A percentile compares a stretch with the other conserved stretches of the same genome.
These are phyloP conservation scores for Stemphylium lycopersici DNA, from an alignment of 2,329 filamentous ascomycete species.

Conservation along the genomic window DNA sequence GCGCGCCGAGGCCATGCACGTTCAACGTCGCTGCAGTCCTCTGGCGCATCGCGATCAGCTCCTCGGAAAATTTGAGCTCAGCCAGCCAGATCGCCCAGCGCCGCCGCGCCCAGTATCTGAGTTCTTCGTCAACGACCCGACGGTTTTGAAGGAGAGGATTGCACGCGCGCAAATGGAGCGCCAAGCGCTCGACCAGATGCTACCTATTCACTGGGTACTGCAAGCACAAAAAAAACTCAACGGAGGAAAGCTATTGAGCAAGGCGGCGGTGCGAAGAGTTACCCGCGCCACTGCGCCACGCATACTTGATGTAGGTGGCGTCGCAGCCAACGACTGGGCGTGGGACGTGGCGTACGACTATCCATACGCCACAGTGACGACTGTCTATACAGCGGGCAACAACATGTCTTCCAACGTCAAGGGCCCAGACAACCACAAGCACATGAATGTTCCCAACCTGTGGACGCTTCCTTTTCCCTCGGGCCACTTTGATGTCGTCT, in stretches of 20 bases:
- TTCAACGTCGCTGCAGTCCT: conserved; percentile 75
- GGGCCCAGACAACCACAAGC: conserved; percentile 85
- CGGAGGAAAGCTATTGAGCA: conserved; percentile 65
- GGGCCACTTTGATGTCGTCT: conserved; percentile 89
- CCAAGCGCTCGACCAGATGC: conserved; percentile 75
- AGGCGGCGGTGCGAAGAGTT: conserved; percentile 49
- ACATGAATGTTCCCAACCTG: conserved; percentile 76
- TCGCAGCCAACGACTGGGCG: conserved; percentile 88
- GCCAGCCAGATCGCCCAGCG: conserved; percentile 52
- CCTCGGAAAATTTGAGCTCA: conserved; percentile 82
- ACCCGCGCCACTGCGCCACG: conserved; percentile 68
- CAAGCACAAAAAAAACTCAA: conserved; percentile 67
- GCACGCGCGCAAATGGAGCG: conserved; percentile 72
- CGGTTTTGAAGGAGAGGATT: conserved; percentile 65
- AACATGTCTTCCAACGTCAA: conserved; percentile 59
- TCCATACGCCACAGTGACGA: conserved; percentile 84
- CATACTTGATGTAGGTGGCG: conserved; percentile 86
- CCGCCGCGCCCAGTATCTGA: conserved; percentile 54
- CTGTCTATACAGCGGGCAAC: conserved; percentile 68
- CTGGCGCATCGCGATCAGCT: conserved; percentile 80
- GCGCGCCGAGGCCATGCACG: conserved; percentile 87
- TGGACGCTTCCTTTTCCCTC: conserved; percentile 84
- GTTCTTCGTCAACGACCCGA: conserved; percentile 59
- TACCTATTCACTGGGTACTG: conserved; percentile 65
- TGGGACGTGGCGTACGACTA: conserved; percentile 91